Evolutionary conservation across 2,329 filamentous ascomycete genomes (phyloP).

Genomic region (Gnomoniopsis smithogilvyi): DNA sequence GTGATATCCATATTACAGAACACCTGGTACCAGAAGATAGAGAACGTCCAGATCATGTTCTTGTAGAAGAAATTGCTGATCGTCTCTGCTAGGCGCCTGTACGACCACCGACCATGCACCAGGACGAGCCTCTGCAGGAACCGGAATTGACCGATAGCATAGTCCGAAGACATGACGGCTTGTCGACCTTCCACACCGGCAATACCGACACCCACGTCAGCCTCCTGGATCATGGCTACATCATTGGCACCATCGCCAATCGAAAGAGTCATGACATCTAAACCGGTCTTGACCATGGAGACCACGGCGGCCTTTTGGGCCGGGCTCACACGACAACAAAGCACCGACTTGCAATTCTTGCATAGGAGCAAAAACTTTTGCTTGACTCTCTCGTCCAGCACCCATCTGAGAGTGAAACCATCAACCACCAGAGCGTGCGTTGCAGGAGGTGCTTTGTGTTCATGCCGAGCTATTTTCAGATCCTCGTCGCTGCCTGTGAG

Average conservation of each 20-base stretch:
- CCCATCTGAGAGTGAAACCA: constrained; percentile 86
- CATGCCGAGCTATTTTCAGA: constrained; percentile 71
- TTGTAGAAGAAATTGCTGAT: constrained; percentile 99
- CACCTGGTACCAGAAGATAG: constrained; percentile 96
- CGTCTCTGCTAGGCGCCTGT: constrained; percentile 84
- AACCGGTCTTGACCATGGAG: constrained; percentile 86
- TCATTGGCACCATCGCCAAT: constrained; percentile 95
- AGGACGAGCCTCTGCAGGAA: constrained; percentile 82
- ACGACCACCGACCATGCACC: constrained; percentile 95
- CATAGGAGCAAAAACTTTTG: constrained; percentile 94
- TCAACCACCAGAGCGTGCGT: constrained; percentile 95
- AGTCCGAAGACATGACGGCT: constrained; percentile 94
- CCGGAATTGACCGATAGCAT: constrained; percentile 90
- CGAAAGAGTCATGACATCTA: constrained; percentile 94
- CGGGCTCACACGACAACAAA: constrained; percentile 96
- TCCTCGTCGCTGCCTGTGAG: constrained; percentile 85
- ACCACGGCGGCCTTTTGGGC: constrained; percentile 98
- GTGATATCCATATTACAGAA: constrained; percentile 96
- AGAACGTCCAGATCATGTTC: constrained; percentile 97
- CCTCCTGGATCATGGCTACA: constrained; percentile 97
- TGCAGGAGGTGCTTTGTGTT: constrained; percentile 79
- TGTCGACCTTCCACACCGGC: constrained; percentile 89
- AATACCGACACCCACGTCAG: constrained; percentile 94
- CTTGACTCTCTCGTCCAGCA: constrained; percentile 76
- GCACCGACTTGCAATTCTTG: constrained; percentile 93